Conservation (phyloP, 2,329 filamentous ascomycete species). For the Beauveria asiatica region DNA sequence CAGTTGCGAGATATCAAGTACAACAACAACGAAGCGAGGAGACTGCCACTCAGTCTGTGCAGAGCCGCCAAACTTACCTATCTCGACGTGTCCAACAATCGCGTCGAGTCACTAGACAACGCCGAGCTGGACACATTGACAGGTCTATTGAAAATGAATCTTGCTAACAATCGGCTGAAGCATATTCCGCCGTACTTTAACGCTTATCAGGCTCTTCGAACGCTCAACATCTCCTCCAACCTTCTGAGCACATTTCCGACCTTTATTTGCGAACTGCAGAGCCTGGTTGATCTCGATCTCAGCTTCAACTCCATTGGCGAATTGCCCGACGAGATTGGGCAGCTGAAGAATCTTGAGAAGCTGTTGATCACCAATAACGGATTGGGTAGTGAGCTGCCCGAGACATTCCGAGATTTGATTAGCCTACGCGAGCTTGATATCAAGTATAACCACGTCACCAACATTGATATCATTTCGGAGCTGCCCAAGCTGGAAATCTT, state of each 20-base stretch:
- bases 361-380: slow-evolving; percentile 95
- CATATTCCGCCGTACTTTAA: slow-evolving; percentile 75
- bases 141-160: slow-evolving; percentile 76
- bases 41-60: slow-evolving; percentile 74
- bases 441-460: slow-evolving; percentile 83
- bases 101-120: slow-evolving; percentile 77
- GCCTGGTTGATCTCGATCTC: slow-evolving; percentile 84
- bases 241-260: slow-evolving; percentile 76
- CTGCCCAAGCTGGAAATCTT: slow-evolving; percentile 82
- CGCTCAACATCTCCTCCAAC: slow-evolving; percentile 89
- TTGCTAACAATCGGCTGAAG: slow-evolving; percentile 86
- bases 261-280: slow-evolving; percentile 74
- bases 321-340: slow-evolving; percentile 70
- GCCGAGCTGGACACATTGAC: slow-evolving; percentile 69
- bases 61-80: slow-evolving; percentile 75
- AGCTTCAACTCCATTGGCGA: slow-evolving; percentile 87
- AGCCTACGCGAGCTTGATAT: slow-evolving; percentile 87
- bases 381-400: slow-evolving; percentile 65
- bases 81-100: slow-evolving; percentile 91
- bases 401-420: slow-evolving; percentile 61
- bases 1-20: slow-evolving; percentile 93
- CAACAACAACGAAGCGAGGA: slow-evolving; percentile 85
- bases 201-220: slow-evolving; percentile 68
- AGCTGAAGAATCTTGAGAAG: slow-evolving; percentile 71
- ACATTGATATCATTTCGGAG: slow-evolving; percentile 77